A percentile compares a stretch with the other conserved stretches of the same genome.
These are phyloP conservation scores for Volvox carteri DNA, from an alignment of 163 green algal species.

Conservation along the genomic window DNA sequence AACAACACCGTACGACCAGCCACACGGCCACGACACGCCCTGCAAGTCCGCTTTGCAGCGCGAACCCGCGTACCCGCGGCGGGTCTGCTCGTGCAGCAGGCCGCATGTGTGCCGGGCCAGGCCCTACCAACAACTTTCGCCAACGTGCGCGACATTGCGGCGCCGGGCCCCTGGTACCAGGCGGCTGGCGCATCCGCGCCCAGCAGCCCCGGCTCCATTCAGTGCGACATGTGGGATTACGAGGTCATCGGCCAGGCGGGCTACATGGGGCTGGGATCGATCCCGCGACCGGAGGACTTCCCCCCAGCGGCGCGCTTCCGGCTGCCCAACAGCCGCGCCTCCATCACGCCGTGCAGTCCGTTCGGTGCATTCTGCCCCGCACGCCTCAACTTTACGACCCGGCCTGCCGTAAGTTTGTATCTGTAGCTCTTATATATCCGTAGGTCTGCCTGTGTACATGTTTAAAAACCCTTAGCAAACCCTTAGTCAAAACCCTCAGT, in stretches of 20 bases:
- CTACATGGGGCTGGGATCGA: not conserved
- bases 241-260: not conserved
- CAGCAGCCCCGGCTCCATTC: not conserved
- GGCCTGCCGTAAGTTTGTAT: not conserved
- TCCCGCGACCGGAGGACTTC: slow-evolving; percentile 17
- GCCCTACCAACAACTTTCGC: not conserved
- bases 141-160: not conserved
- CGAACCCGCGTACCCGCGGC: not conserved
- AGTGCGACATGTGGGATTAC: slow-evolving; percentile 31
- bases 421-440: no score
- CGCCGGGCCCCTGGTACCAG: slow-evolving; percentile 5
- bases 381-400: slow-evolving; percentile 7
- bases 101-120: not conserved
- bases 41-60: slow-evolving; percentile 39
- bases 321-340: not conserved
- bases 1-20: not conserved
- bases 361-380: slow-evolving; percentile 7
- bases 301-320: not conserved
- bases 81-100: slow-evolving; percentile 1
- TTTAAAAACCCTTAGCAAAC: no score
- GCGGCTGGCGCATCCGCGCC: not conserved
- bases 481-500: no score
- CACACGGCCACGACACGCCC: not conserved
- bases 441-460: no score
- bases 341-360: slow-evolving; percentile 3